Evolutionary conservation across 2,329 filamentous ascomycete species (phyloP).

Genomic region (Chrysosphaeria jannelii): DNA sequence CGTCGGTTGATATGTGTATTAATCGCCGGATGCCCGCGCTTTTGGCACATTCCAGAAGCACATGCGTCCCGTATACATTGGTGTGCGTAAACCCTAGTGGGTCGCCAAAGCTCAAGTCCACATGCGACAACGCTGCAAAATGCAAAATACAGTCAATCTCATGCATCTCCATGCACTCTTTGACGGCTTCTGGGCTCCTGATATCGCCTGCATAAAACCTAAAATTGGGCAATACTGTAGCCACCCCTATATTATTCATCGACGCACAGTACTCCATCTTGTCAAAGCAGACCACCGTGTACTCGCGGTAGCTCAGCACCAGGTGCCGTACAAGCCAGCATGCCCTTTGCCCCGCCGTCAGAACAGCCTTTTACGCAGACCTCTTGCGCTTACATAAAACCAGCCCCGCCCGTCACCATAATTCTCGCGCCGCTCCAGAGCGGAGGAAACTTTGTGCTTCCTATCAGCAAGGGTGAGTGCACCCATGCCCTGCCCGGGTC

Average conservation of each 20-base stretch:
- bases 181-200: conserved; percentile 37
- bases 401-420: conserved; percentile 57
- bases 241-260: conserved; percentile 43
- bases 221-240: conserved; percentile 41
- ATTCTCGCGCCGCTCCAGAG: conserved; percentile 45
- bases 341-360: too few species aligned
- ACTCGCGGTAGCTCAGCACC: conserved; percentile 39
- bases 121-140: conserved; percentile 64
- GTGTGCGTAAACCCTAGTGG: conserved; percentile 56
- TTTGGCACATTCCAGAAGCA: conserved; percentile 47
- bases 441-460: conserved; percentile 39
- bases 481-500: too few species aligned
- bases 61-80: conserved; percentile 64
- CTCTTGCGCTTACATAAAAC: conserved; percentile 41
- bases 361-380: conserved; percentile 8
- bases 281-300: conserved; percentile 60
- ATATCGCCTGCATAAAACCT: conserved; percentile 55
- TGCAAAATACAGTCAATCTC: conserved; percentile 56
- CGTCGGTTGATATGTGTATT: conserved; percentile 60
- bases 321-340: conserved; percentile 64
- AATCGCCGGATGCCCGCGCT: conserved; percentile 41
- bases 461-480: conserved; percentile 36
- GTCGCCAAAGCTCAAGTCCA: conserved; percentile 58
- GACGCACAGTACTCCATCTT: conserved; percentile 63
- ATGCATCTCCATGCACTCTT: conserved; percentile 38